Evolutionary conservation across 176 grass and related monocot genomes (phyloP), one percentile per base, ranked within the genome.

Genomic region (Echinochloa phyllopogon): DNA sequence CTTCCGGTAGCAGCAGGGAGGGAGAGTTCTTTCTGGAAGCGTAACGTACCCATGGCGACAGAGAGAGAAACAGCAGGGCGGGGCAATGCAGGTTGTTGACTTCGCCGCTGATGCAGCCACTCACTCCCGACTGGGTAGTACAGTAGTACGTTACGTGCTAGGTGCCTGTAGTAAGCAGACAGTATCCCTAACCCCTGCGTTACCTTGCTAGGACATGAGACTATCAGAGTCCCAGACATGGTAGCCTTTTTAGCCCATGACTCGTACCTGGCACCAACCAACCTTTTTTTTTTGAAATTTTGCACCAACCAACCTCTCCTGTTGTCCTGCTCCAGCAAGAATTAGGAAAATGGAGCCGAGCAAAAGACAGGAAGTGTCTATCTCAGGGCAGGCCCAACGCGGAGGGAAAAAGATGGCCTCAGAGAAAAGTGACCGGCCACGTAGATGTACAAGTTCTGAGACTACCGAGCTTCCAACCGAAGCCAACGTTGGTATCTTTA

Each of bases 121-220:
- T 57, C 6, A 6, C 39, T 75, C 11, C 18, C 27, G 3, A 23
- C 10, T 36, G 6, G 0, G 4, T 40, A 17, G n/a, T n/a, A n/a
- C n/a, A n/a, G n/a, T 8, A 42, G 20, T 44, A 69, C 16, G 15
- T 53, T 5, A 13, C n/a, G 48, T 15, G 64, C 6, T 21, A 10
- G 37, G 1, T 37, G 21, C 8, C n/a, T 12, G 0, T 11, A 24
- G 24, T 11, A 27, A 14, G 55, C 24, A 16, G 40, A 29, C 44
- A 48, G 44, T 9, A 64, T 48, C 43, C 76, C 60, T 80, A 80
- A 38, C 4, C 45, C 47, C 27, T 23, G 43, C 37, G 77, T 79
- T 36, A 6, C 6, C 40, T 49, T 48, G 42, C 45, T 42, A 43
- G 74, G 33, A 8, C 9, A 6, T 65, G 36, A 33, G 29, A 33